These are phyloP conservation scores for Quercus alba DNA, from an alignment of 306 rosid genomes.

Conservation along the genomic window DNA sequence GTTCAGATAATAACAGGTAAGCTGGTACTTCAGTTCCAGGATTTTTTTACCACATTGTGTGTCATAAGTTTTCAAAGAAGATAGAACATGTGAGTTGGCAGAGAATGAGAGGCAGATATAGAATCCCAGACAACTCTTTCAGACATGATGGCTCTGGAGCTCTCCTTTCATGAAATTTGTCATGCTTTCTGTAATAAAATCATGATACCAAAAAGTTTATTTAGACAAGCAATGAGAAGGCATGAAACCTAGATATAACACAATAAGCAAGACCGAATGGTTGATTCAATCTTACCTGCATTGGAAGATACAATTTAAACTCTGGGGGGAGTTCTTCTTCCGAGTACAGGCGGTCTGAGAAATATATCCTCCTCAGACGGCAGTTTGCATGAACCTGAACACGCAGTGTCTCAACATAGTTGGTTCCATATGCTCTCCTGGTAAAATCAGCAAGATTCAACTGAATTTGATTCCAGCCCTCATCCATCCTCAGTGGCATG, in stretches of 20 bases:
- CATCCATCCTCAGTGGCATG: constrained; percentile 87
- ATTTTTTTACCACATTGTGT: background rate
- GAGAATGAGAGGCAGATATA: background rate
- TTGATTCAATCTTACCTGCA: constrained; percentile 48
- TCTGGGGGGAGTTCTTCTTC: constrained; percentile 97
- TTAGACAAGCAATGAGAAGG: background rate
- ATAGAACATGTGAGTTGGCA: background rate
- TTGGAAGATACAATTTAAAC: constrained; percentile 89
- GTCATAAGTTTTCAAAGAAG: background rate
- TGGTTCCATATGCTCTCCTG: constrained; percentile 96
- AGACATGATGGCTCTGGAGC: background rate
- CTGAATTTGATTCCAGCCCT: constrained; percentile 97
- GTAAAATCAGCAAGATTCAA: constrained; percentile 80
- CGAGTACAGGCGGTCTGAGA: constrained; percentile 84
- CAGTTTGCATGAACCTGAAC: constrained; percentile 98
- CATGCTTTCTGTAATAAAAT: constrained; percentile 37
- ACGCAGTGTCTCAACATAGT: constrained; percentile 87
- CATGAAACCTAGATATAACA: background rate
- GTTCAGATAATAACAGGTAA: background rate
- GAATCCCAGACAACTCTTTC: background rate
- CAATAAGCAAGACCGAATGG: background rate
- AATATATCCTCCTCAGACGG: constrained; percentile 89
- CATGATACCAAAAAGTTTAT: background rate
- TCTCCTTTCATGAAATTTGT: background rate
- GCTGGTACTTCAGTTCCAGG: background rate